A percentile compares a stretch with the other conserved stretches of the same genome.
Conservation (phyloP, 495 filamentous ascomycete species). For the Staphylotrichum tortipilum region DNA sequence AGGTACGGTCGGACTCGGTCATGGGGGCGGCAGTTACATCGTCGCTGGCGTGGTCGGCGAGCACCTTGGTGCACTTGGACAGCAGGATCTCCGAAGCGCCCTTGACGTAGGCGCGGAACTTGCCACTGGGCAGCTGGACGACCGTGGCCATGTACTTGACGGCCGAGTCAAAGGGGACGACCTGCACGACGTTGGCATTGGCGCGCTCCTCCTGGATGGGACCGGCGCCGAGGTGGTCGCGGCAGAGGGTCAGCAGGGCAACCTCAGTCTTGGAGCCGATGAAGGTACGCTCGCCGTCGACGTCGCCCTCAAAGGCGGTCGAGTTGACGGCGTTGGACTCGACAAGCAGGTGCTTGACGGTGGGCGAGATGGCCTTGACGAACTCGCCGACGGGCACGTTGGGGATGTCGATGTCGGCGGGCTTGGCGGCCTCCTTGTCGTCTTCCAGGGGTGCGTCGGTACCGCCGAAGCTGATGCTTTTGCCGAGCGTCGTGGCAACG, state of each 20-base stretch:
- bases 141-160: slow-evolving; percentile 85
- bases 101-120: slow-evolving; percentile 67
- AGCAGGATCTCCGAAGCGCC: slow-evolving; percentile 83
- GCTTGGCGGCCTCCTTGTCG: slow-evolving; percentile 4
- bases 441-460: slow-evolving; percentile 26
- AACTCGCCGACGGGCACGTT: slow-evolving; percentile 22
- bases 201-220: slow-evolving; percentile 59
- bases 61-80: slow-evolving; percentile 56
- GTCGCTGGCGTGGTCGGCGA: slow-evolving; percentile 53
- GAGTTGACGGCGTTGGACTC: slow-evolving; percentile 79
- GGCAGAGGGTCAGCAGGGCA: slow-evolving; percentile 64
- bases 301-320: slow-evolving; percentile 79
- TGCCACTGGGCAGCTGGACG: slow-evolving; percentile 53
- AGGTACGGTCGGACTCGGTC: slow-evolving; percentile 47
- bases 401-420: slow-evolving; percentile 32
- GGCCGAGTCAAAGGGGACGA: slow-evolving; percentile 77
- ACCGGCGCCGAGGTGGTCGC: slow-evolving; percentile 64
- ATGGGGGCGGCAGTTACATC: slow-evolving; percentile 47
- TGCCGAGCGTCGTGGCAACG: slow-evolving; percentile 69
- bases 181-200: slow-evolving; percentile 61
- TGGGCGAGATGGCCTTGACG: slow-evolving; percentile 42
- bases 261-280: slow-evolving; percentile 90
- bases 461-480: slow-evolving; percentile 54
- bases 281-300: slow-evolving; percentile 63
- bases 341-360: slow-evolving; percentile 54